Percentiles rank a stretch among this genome's conserved stretches.
phyloP scores from a whole-genome alignment of 2,329 filamentous ascomycete species.

The Paecilomyces sp. region DNA sequence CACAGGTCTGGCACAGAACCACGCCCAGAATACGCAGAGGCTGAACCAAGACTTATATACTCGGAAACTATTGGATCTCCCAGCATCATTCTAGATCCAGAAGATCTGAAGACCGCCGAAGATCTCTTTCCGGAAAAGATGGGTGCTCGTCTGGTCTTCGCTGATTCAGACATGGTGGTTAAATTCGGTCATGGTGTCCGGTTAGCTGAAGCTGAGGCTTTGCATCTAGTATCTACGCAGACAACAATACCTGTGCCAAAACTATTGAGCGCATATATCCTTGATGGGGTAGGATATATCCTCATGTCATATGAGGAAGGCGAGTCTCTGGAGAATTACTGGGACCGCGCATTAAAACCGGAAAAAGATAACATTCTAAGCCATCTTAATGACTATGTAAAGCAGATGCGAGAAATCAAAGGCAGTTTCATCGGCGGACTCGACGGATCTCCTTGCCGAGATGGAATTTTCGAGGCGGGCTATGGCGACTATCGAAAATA shows the following conservation, averaged over 20 bases:
- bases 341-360: constrained; percentile 6
- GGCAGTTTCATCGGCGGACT: constrained; percentile 8
- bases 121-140: constrained; percentile 7
- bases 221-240: constrained; percentile 7
- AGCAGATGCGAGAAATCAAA: constrained; percentile 7
- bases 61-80: constrained; percentile 8
- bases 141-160: constrained; percentile 6
- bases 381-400: constrained; percentile 6
- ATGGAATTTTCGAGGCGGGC: constrained; percentile 10
- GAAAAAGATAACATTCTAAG: constrained; percentile 4
- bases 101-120: constrained; percentile 3
- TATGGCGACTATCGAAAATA: constrained; percentile 5
- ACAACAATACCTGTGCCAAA: constrained; percentile 7
- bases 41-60: constrained; percentile 6
- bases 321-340: constrained; percentile 8
- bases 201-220: constrained; percentile 10
- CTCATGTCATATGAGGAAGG: constrained; percentile 8
- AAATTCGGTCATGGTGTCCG: constrained; percentile 10
- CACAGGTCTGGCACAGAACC: background rate
- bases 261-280: constrained; percentile 8
- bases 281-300: constrained; percentile 8
- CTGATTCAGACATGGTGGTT: constrained; percentile 7
- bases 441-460: constrained; percentile 7
- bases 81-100: constrained; percentile 7
- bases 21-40: background rate